These are phyloP conservation scores for Auriscalpium vulgare DNA, from an alignment of 768 basidiomycete species.

Conservation along the genomic window DNA sequence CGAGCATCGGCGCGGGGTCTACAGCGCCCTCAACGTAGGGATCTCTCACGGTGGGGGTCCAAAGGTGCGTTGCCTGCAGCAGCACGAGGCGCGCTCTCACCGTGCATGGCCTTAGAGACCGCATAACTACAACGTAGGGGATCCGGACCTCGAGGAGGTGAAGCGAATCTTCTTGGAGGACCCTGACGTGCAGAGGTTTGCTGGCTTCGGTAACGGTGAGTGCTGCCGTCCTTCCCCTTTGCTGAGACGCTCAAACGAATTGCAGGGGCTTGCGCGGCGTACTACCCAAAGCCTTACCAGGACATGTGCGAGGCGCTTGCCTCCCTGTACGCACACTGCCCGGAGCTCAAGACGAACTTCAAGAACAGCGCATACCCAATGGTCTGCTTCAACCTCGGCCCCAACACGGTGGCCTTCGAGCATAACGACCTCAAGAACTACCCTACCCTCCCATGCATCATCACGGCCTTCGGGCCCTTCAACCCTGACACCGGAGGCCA, in stretches of 20 bases:
- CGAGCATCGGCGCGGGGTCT: neutral
- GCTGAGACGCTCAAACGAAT: neutral
- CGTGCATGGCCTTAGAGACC: neutral
- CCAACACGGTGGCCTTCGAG: neutral
- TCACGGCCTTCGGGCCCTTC: slow-evolving; percentile 13
- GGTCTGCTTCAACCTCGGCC: slow-evolving; percentile 13
- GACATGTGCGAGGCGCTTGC: neutral
- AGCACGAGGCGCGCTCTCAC: neutral
- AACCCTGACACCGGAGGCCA: slow-evolving; percentile 12
- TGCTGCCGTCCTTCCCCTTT: neutral
- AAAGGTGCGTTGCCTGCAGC: neutral
- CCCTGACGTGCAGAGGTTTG: neutral
- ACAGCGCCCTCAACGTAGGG: neutral
- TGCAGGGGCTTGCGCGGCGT: neutral
- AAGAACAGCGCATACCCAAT: slow-evolving; percentile 10
- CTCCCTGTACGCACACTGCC: neutral
- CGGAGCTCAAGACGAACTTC: slow-evolving; percentile 2
- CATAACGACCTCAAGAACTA: slow-evolving; percentile 10
- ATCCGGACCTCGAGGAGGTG: neutral
- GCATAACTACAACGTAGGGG: neutral
- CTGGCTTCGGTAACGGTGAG: neutral
- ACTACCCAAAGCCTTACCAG: neutral
- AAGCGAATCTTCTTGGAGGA: neutral
- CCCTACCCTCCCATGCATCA: slow-evolving; percentile 7
- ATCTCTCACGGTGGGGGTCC: neutral